Evolutionary conservation across 2,329 filamentous ascomycete species (phyloP).

Genomic region (Aspergillus ustus): DNA sequence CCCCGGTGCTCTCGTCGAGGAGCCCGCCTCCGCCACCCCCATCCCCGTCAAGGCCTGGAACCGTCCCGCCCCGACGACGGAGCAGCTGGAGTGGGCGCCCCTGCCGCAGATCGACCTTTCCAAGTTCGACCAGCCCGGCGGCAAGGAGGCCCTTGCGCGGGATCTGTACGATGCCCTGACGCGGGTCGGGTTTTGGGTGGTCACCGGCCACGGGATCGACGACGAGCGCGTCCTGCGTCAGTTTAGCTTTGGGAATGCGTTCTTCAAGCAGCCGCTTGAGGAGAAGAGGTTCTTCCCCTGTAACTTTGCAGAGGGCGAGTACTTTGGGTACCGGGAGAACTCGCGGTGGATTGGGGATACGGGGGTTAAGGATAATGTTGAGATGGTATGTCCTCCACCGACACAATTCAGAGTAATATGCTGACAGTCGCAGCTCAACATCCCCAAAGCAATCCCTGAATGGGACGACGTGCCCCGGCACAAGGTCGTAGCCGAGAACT

Average conservation of each 20-base stretch:
- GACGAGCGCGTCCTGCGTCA: constrained; percentile 33
- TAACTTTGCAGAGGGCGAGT: constrained; percentile 38
- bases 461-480: constrained; percentile 33
- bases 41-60: constrained; percentile 32
- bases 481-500: constrained; percentile 53
- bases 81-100: constrained; percentile 53
- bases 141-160: constrained; percentile 58
- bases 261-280: constrained; percentile 37
- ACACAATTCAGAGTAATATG: too few relatives aligned
- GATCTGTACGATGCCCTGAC: constrained; percentile 60
- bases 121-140: constrained; percentile 57
- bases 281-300: constrained; percentile 23
- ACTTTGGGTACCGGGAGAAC: constrained; percentile 40
- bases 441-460: constrained; percentile 16
- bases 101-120: constrained; percentile 61
- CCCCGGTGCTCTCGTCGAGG: constrained; percentile 26
- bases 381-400: constrained; percentile 29
- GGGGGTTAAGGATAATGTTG: constrained; percentile 39
- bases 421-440: constrained; percentile 1
- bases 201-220: constrained; percentile 27
- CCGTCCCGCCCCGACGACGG: constrained; percentile 30
- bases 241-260: constrained; percentile 35
- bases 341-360: constrained; percentile 40
- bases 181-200: constrained; percentile 37
- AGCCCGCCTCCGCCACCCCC: constrained; percentile 14